Evolutionary conservation across 2,329 filamentous ascomycete genomes (phyloP).

Genomic region (Aspergillus thermomutatus): DNA sequence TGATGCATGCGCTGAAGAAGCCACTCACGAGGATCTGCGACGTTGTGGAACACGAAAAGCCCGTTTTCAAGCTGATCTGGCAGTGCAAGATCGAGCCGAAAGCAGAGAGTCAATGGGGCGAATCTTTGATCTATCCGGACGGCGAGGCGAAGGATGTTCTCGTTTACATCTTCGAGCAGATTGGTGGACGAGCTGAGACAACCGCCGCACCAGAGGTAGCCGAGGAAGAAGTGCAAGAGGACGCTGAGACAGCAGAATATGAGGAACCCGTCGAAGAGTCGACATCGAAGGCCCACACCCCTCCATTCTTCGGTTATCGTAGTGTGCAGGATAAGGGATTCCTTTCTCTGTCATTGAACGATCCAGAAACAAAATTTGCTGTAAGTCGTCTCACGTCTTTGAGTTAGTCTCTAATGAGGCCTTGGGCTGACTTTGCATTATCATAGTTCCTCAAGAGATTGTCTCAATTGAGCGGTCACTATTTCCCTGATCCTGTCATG

Average conservation of each 20-base stretch:
- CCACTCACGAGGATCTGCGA: constrained; percentile 33
- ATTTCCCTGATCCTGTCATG: constrained; percentile 69
- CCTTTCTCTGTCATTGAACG: constrained; percentile 56
- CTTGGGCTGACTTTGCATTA: constrained; percentile 4
- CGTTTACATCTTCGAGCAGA: constrained; percentile 34
- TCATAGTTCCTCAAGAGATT: constrained; percentile 73
- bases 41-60: constrained; percentile 26
- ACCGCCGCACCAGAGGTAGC: constrained; percentile 7
- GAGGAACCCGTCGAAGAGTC: constrained; percentile 23
- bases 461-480: constrained; percentile 74
- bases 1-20: constrained; percentile 45
- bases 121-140: constrained; percentile 31
- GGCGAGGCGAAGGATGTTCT: constrained; percentile 30
- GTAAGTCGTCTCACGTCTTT: constrained; percentile 49
- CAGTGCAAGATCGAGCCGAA: constrained; percentile 29
- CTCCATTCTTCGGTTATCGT: constrained; percentile 21
- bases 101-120: constrained; percentile 19
- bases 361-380: constrained; percentile 66
- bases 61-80: constrained; percentile 30
- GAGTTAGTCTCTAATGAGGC: constrained; percentile 64
- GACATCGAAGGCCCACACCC: constrained; percentile 16
- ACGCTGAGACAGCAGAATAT: constrained; percentile 10
- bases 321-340: constrained; percentile 48
- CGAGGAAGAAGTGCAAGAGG: constrained; percentile 6
- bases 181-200: constrained; percentile 21